Base-by-base conservation (phyloP, 163 green algal genomes). In the Volvox carteri region DNA sequence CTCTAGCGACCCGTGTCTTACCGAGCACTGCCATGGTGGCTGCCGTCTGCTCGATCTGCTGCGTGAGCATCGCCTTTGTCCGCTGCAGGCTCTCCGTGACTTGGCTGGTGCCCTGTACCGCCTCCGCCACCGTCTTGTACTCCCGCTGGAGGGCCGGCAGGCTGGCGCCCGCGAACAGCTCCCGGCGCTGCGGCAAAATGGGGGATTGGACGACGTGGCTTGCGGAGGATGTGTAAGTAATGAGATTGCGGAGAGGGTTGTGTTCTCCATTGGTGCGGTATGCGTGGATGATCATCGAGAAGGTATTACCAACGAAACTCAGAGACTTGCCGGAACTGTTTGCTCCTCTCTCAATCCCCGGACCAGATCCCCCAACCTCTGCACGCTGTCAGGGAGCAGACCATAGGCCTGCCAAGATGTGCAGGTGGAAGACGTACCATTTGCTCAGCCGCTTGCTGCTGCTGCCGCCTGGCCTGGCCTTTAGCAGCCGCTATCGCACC, bases 41-140 rank as follows among this genome's bases (percentile, higher is more conserved):
- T 2, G 76, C 70, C 0, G 93, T 96, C 84, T 97, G 94, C 68
- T 96, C 92, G 76, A 98, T 78, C 90, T 97, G 94, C 92, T 98
- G 93, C 44, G 75, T 54, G 78, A 96, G 84, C 42, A 96, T 77
- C 85, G 95, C 92, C 12, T 91, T 91, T 0, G 94, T 96, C 50
- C 94, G 91, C 54, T 92, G 86, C 88, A 98, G 92, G 79, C 90
- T 94, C 30, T 93, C 92, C 14, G 95, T 98, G 39, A 97, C 91
- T 70, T 93, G 90, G 73, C 95, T 68, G 0, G 92, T 85, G 16
- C 91, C 90, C 28, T 75, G 54, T 33, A 94, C 87, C 25, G 92
- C 58, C 39, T 95, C 93, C 23, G 87, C 91, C 91, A 96, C 92
- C 1, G 81, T 90, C 60, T 86, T 48, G 60, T 94, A 85, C 68